Conservation (phyloP, 768 basidiomycete genomes). For the Lepiota brunneoincarnata region DNA sequence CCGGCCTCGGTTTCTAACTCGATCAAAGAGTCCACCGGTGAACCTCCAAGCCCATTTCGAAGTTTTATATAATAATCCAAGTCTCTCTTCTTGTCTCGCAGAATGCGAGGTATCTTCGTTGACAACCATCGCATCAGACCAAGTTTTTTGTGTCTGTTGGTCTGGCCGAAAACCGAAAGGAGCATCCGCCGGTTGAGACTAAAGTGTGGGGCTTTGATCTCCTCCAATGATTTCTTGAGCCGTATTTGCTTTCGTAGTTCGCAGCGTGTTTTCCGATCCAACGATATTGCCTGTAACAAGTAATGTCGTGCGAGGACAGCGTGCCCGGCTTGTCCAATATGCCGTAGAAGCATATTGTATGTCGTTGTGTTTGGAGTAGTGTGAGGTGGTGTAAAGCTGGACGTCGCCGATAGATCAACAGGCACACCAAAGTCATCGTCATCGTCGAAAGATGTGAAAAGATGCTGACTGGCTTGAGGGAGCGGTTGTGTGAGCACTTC, state of each 20-base stretch:
- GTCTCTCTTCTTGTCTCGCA: slow-evolving; percentile 48
- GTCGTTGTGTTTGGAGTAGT: slow-evolving; percentile 67
- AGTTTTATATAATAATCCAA: slow-evolving; percentile 39
- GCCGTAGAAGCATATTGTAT: slow-evolving; percentile 58
- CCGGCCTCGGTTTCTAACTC: slow-evolving; percentile 13
- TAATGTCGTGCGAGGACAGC: slow-evolving; percentile 65
- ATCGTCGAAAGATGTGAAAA: slow-evolving; percentile 60
- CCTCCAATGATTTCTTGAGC: slow-evolving; percentile 22
- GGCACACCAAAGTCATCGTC: slow-evolving; percentile 64
- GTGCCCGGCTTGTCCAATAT: slow-evolving; percentile 48
- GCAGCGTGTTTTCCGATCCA: slow-evolving; percentile 37
- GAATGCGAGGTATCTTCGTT: slow-evolving; percentile 40
- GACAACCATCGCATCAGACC: slow-evolving; percentile 59
- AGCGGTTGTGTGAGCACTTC: slow-evolving; percentile 77
- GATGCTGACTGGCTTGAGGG: slow-evolving; percentile 45
- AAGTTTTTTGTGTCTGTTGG: slow-evolving; percentile 58
- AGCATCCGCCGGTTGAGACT: slow-evolving; percentile 54
- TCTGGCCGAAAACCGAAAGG: slow-evolving; percentile 53
- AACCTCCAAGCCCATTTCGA: slow-evolving; percentile 17
- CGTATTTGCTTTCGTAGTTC: slow-evolving; percentile 25
- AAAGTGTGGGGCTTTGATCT: slow-evolving; percentile 49
- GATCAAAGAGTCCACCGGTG: neutral
- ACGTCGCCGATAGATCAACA: slow-evolving; percentile 27
- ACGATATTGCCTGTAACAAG: slow-evolving; percentile 46
- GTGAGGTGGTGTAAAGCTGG: slow-evolving; percentile 35